Base-by-base conservation (phyloP, 371 early-diverging fungal species). In the Saksenaea vasiformis region DNA sequence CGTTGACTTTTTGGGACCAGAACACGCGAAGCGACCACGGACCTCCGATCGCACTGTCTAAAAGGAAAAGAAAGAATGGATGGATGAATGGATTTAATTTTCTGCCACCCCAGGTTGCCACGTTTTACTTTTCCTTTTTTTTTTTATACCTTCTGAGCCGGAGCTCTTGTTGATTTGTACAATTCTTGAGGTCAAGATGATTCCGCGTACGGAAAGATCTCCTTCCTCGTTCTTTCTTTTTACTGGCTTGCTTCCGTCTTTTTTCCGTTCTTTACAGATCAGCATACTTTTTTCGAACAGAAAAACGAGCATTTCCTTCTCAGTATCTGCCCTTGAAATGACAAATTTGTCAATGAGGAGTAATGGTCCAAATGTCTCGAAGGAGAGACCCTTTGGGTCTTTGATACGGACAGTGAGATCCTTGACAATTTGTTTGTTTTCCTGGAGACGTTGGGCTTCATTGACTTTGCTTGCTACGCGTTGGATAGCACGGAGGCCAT, bases 401-500 rank as follows among this genome's bases (percentile, higher is more conserved):
- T 63, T 61, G 36, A 97, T 90, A 15, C 87, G 84, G 35, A 88
- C 85, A 62, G 86, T 85, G 17, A 98, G 79, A 31, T 93, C 93
- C 55, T 86, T 75, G 28, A 92, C 91, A 5, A 89, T 78, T 7
- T 79, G 64, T 35, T 82, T 72, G 71, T 98, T 98, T 66, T 94
- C 97, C 66, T 92, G 93, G 56, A 83, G 77, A 56, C 97, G 89
- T 65, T 90, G 86, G 0, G 92, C 87, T 74, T 98, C 98, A 72
- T 98, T 98, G 60, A 96, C 92, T n/a, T 85, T 79, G 62, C 90
- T 91, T 10, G 94, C 92, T 1, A 95, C 93, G 57, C 94, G 78
- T 68, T 93, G 93, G 60, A 96, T 90, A 4, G 92, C 84, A 1
- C 81, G 84, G 31, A 90, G 74, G 4, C 95, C 98, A 1, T 80